Base-by-base conservation (phyloP, 116 monocot genomes). In the Zostera marina region DNA sequence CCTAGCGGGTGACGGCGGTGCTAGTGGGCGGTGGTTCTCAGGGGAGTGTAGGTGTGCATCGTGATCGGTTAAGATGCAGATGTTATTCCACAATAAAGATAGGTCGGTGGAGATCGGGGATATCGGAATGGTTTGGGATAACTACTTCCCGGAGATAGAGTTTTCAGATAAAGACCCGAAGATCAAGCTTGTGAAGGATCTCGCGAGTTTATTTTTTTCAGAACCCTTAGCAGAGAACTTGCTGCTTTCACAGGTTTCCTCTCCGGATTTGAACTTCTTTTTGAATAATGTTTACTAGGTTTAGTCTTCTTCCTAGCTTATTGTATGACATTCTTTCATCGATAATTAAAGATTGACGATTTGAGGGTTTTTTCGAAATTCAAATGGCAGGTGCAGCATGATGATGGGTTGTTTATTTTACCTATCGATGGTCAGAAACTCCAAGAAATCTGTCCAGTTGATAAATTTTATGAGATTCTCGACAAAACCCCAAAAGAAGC, bases 401-500 rank as follows among this genome's bases (percentile, higher is more conserved):
- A 96, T 59, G 61, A 57, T 69, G 77, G 72, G 14, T 17, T 71
- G 52, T 65, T 74, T 43, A 80, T 58, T 72, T 60, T 96, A 25
- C 79, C 88, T 3, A 54, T 96, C 62, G 82, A 96, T 64, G 63
- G 77, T 53, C 74, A 78, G 62, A 56, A 69, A 14, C 44, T 96
- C 39, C 72, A 22, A 11, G 81, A 82, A 70, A 53, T 63, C 22
- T 85, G 88, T 59, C 57, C 41, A 61, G 57, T 79, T 58, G 63
- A 73, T 7, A 76, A 79, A 40, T 76, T 92, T 24, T 74, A 81
- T 65, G 61, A 42, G 5, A 47, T 49, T 62, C 62, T 96, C 40
- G 72, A 72, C 44, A 62, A 68, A 64, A 57, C 68, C 65, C 96
- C 96, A 6, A 89, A 79, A 69, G 96, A 89, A 67, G 82, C 89